Conservation (phyloP, 257 asterid species). For the Leonotis leonurus region DNA sequence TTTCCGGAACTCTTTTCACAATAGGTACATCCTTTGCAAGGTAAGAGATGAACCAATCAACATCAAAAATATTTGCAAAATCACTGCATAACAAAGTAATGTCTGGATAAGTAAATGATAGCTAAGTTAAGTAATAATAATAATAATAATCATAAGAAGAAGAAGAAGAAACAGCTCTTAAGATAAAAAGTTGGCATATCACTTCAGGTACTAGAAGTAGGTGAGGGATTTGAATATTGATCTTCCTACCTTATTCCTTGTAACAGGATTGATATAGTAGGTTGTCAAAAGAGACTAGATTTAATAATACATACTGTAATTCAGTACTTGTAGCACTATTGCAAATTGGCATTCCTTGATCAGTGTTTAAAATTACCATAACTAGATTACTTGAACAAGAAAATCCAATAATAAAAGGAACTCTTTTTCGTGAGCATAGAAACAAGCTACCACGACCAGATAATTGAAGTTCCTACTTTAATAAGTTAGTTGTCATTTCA, state of each 20-base stretch:
- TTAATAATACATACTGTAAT: slow-evolving; percentile 3
- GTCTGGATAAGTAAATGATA: slow-evolving; percentile 19
- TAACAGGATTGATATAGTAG: not conserved
- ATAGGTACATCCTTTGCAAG: slow-evolving; percentile 84
- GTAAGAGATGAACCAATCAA: slow-evolving; percentile 91
- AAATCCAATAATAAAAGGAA: not conserved
- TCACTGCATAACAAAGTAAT: slow-evolving; percentile 59
- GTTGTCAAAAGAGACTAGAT: not conserved
- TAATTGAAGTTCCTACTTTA: slow-evolving; percentile 2
- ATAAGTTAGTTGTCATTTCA: slow-evolving; percentile 16
- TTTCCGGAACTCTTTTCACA: slow-evolving; percentile 88
- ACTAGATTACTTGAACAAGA: slow-evolving; percentile 4
- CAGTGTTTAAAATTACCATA: not conserved
- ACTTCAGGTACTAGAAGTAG: slow-evolving; percentile 9
- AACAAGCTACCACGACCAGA: slow-evolving; percentile 8
- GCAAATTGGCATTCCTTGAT: not conserved
- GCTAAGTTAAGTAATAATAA: not conserved
- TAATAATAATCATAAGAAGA: too few relatives aligned
- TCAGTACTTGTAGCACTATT: not conserved
- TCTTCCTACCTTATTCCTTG: not conserved
- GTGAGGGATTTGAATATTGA: not conserved
- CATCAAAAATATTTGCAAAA: slow-evolving; percentile 77
- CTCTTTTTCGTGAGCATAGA: not conserved
- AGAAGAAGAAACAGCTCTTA: not conserved
- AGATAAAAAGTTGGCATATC: not conserved